Base-by-base conservation (phyloP, 139 green algal genomes). In the Tetradesmus obliquus region DNA sequence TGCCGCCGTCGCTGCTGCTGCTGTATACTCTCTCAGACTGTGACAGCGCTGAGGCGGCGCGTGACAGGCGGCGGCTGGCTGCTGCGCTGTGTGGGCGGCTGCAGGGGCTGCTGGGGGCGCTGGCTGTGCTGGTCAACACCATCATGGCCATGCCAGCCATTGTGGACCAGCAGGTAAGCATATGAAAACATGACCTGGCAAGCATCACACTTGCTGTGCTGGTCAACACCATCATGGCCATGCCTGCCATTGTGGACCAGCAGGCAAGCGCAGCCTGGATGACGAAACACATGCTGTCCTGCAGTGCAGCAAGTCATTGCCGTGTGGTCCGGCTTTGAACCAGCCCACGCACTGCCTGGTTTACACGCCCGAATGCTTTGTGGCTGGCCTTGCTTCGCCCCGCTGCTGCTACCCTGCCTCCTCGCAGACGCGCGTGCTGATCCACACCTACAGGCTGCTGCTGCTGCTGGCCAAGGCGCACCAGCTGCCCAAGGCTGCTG, bases 201-300 rank as follows among this genome's bases (percentile, higher is more conserved):
- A 53, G 32, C 32, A 45, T 45, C 32, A 45, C 32, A 45, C 32
- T 45, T 45, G 32, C 32, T 45, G 82, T 90, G 82, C 66, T 93
- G 87, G 91, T 91, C 55, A 86, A 91, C 54, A 92, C 91, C 3
- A 24, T 90, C 22, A 71, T 91, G 22, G 91, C 51, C 8, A 92
- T 86, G 72, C 76, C 88, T 12, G n/a, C 5, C 9, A 80, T 91
- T 20, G 24, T 91, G 20, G 88, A 87, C 57, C 91, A 88, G 55
- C 87, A 90, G 91, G 91, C 92, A 22, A 3, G 80, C 5, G 4
- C 22, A 45, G 32, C 32, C 32, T 45, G 32, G 32, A 45, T 45
- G 32, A 45, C 32, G 32, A 45, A 45, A 45, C 32, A 45, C 32
- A 45, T 45, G 32, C 32, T 45, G 32, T 45, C 32, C 32, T 45